phyloP scores from a whole-genome alignment of 768 basidiomycete species.

The Tylopilus cervinicoccineus region DNA sequence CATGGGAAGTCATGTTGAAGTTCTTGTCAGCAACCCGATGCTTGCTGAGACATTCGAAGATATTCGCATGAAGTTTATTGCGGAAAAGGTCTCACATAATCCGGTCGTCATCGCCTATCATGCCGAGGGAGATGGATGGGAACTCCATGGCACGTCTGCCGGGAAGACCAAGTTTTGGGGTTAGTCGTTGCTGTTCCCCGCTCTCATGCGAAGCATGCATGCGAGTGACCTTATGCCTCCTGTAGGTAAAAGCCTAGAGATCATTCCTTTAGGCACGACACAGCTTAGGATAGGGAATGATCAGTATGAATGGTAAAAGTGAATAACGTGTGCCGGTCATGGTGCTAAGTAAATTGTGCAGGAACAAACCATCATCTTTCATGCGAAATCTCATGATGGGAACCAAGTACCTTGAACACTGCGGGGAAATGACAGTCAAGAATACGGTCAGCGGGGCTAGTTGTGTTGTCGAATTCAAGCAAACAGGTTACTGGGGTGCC shows the following conservation, averaged over 20 bases:
- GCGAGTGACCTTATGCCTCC: slow-evolving; percentile 16
- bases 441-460: slow-evolving; percentile 52
- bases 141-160: slow-evolving; percentile 67
- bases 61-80: slow-evolving; percentile 71
- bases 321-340: not conserved
- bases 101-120: slow-evolving; percentile 84
- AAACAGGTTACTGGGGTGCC: slow-evolving; percentile 79
- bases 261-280: slow-evolving; percentile 74
- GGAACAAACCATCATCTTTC: slow-evolving; percentile 86
- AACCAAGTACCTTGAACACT: slow-evolving; percentile 86
- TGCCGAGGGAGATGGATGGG: slow-evolving; percentile 77
- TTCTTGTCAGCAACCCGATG: slow-evolving; percentile 70
- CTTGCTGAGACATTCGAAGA: slow-evolving; percentile 88
- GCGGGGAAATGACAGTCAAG: slow-evolving; percentile 72
- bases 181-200: slow-evolving; percentile 33
- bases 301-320: slow-evolving; percentile 63
- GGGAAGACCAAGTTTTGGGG: slow-evolving; percentile 92
- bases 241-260: slow-evolving; percentile 83
- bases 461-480: slow-evolving; percentile 82
- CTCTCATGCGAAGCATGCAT: slow-evolving; percentile 9
- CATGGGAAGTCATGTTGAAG: slow-evolving; percentile 4
- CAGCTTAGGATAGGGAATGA: slow-evolving; percentile 65
- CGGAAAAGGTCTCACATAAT: slow-evolving; percentile 85
- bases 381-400: slow-evolving; percentile 89
- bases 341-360: slow-evolving; percentile 24